phyloP scores from a whole-genome alignment of 345 rosid species.

The Erysimum cheiranthoides region DNA sequence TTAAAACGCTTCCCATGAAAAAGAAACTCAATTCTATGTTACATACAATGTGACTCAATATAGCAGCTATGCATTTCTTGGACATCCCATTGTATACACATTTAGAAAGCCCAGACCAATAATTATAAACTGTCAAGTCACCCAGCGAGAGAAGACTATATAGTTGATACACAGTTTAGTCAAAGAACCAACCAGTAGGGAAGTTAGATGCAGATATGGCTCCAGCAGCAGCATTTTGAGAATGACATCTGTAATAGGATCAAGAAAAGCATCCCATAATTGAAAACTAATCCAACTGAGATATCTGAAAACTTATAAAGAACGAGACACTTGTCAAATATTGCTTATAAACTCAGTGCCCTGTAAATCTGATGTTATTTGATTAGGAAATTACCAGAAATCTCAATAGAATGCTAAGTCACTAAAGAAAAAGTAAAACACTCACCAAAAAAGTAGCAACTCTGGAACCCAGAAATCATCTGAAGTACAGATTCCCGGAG shows the following conservation, averaged over 20 bases:
- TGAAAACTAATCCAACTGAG: conserved; percentile 8
- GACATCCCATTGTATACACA: not conserved
- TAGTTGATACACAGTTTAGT: conserved; percentile 20
- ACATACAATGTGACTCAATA: not conserved
- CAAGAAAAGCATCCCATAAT: conserved; percentile 22
- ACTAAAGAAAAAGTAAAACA: conserved; percentile 8
- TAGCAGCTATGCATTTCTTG: conserved; percentile 12
- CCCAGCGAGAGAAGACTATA: not conserved
- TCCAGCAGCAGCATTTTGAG: conserved; percentile 65
- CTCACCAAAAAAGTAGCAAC: conserved; percentile 66
- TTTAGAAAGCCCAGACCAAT: not conserved
- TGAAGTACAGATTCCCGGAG: conserved; percentile 50
- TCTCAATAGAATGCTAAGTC: conserved; percentile 5
- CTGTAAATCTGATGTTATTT: not conserved
- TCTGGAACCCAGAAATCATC: conserved; percentile 58
- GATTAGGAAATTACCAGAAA: not conserved
- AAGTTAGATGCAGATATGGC: conserved; percentile 57
- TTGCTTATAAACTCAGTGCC: not conserved
- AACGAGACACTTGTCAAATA: not conserved
- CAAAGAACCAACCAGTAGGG: conserved; percentile 59
- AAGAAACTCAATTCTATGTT: not conserved
- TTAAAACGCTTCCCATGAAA: conserved; percentile 31
- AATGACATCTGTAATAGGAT: conserved; percentile 53
- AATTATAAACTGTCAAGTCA: conserved; percentile 13
- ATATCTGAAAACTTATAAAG: conserved; percentile 6